Evolutionary conservation across 129 eudicot genomes (phyloP).

Genomic region (Helianthus tuberosus): DNA sequence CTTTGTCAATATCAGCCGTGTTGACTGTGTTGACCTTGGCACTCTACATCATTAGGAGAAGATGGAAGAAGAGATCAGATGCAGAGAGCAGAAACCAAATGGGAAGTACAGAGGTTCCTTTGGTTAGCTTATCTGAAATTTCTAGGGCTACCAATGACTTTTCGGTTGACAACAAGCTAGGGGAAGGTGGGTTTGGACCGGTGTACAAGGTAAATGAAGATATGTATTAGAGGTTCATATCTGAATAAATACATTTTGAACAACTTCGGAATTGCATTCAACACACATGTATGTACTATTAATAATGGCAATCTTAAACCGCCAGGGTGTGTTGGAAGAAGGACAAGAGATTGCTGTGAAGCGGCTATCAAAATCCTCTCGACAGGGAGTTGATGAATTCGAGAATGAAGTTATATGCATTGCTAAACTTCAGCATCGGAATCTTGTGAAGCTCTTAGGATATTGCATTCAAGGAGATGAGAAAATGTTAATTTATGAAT

Average conservation of each 20-base stretch:
- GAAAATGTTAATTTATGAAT: slow-evolving; percentile 61
- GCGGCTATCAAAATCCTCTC: slow-evolving; percentile 55
- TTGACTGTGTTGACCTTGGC: slow-evolving; percentile 26
- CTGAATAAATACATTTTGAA: background rate
- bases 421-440: slow-evolving; percentile 40
- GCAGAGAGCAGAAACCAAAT: slow-evolving; percentile 1
- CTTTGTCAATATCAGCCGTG: slow-evolving; percentile 15
- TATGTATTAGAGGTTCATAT: background rate
- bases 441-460: slow-evolving; percentile 48
- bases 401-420: slow-evolving; percentile 51
- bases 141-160: slow-evolving; percentile 33
- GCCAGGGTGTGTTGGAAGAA: slow-evolving; percentile 53
- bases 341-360: slow-evolving; percentile 76
- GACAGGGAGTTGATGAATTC: slow-evolving; percentile 58
- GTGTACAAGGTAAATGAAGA: slow-evolving; percentile 15
- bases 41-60: slow-evolving; percentile 6
- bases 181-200: slow-evolving; percentile 43
- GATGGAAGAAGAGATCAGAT: slow-evolving; percentile 19
- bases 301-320: background rate
- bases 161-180: slow-evolving; percentile 30
- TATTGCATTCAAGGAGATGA: slow-evolving; percentile 60
- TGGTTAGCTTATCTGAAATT: slow-evolving; percentile 22
- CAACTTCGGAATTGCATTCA: background rate
- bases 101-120: slow-evolving; percentile 20
- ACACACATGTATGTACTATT: background rate